Conservation (phyloP, 106 monocot species). For the Dendrobium chrysotoxum region DNA sequence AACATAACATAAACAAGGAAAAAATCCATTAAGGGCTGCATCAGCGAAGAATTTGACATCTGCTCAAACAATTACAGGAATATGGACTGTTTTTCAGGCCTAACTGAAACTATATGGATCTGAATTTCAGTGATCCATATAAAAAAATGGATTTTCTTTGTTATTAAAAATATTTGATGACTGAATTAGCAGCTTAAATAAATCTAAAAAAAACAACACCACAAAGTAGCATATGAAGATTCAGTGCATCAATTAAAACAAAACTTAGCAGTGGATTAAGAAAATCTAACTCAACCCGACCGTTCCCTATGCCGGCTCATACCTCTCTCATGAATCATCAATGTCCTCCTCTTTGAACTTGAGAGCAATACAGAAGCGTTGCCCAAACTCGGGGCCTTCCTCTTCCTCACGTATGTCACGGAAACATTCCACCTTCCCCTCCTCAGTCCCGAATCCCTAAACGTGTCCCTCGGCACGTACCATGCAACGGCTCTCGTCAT, state of each 20-base stretch:
- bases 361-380: background rate
- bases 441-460: constrained; percentile 17
- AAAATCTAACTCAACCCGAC: background rate
- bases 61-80: background rate
- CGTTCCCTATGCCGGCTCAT: background rate
- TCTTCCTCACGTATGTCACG: constrained; percentile 36
- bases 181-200: background rate
- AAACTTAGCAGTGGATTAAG: background rate
- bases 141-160: background rate
- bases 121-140: background rate
- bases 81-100: background rate
- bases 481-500: constrained; percentile 1
- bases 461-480: constrained; percentile 14
- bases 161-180: background rate
- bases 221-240: background rate
- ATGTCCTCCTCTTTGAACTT: constrained; percentile 28
- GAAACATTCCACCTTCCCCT: constrained; percentile 10
- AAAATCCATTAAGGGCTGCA: background rate
- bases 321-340: constrained; percentile 21
- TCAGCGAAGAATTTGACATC: background rate
- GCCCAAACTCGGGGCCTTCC: constrained; percentile 22
- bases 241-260: background rate
- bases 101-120: background rate
- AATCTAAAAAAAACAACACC: background rate
- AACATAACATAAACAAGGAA: background rate